These are phyloP conservation scores for Cordyceps tenuipes DNA, from an alignment of 2,329 filamentous ascomycete species.

Conservation along the genomic window DNA sequence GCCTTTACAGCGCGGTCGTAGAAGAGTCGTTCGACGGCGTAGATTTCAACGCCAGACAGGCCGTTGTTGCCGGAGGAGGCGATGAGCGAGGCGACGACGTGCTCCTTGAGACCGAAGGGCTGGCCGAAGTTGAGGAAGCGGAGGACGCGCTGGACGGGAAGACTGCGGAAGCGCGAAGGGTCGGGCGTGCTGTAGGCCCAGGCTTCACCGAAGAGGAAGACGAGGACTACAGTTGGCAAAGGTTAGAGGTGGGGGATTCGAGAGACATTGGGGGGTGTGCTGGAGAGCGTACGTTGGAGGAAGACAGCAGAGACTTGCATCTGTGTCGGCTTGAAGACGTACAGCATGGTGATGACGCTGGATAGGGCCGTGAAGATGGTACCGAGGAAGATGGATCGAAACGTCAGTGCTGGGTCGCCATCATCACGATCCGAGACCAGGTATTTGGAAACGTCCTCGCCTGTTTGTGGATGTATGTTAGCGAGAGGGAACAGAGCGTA, in stretches of 20 bases:
- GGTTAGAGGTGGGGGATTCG: neutral
- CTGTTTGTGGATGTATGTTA: neutral
- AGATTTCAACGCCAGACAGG: conserved; percentile 16
- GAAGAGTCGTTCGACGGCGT: conserved; percentile 17
- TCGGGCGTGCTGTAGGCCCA: conserved; percentile 12
- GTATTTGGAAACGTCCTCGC: conserved; percentile 16
- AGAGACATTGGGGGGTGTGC: no score
- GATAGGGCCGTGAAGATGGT: conserved; percentile 15
- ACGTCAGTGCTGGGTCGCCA: conserved; percentile 16
- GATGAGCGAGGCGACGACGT: conserved; percentile 17
- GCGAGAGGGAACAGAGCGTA: neutral
- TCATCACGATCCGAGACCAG: conserved; percentile 17
- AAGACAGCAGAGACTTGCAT: conserved; percentile 16
- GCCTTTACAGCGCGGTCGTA: conserved; percentile 17
- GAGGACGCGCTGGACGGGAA: conserved; percentile 4
- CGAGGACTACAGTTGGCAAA: neutral
- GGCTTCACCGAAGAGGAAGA: conserved; percentile 13
- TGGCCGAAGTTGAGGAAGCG: conserved; percentile 16
- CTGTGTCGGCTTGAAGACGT: conserved; percentile 15
- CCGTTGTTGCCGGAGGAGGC: conserved; percentile 17
- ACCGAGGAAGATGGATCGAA: conserved; percentile 16
- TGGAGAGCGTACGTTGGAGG: conserved; percentile 11
- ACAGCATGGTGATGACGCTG: conserved; percentile 18
- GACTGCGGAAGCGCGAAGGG: conserved; percentile 9
- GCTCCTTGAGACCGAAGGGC: conserved; percentile 16